Conservation (phyloP, 257 asterid genomes). For the Solanum bukasovii region DNA sequence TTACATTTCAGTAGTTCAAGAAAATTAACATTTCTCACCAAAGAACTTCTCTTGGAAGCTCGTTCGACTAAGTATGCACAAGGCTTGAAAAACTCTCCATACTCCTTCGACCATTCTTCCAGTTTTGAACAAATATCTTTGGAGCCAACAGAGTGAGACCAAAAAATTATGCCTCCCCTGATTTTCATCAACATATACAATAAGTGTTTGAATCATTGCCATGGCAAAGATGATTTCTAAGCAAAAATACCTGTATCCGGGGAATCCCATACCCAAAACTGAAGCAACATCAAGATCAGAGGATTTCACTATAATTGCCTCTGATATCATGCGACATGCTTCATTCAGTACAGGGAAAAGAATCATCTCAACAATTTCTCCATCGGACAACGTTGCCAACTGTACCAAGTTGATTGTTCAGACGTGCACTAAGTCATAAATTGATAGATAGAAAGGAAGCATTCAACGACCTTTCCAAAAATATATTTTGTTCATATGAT, state of each 20-base stretch:
- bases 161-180: conserved; percentile 90
- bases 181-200: not conserved
- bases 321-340: conserved; percentile 90
- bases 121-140: conserved; percentile 64
- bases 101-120: conserved; percentile 65
- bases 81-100: conserved; percentile 86
- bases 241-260: conserved; percentile 59
- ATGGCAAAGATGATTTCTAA: not conserved
- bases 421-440: not conserved
- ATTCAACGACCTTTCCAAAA: not conserved
- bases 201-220: not conserved
- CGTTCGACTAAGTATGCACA: conserved; percentile 72
- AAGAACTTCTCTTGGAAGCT: conserved; percentile 71
- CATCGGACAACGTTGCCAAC: conserved; percentile 58
- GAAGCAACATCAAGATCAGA: conserved; percentile 86
- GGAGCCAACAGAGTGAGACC: conserved; percentile 89
- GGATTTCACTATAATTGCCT: conserved; percentile 83
- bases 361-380: conserved; percentile 90
- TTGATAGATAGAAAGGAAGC: not conserved
- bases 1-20: not conserved
- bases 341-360: conserved; percentile 97
- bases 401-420: conserved; percentile 13
- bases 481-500: not conserved
- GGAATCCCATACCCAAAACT: conserved; percentile 99
- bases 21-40: conserved; percentile 41